phyloP scores from a whole-genome alignment of 108 stramenopile genomes.

The Pseudonitzschia pungens region DNA sequence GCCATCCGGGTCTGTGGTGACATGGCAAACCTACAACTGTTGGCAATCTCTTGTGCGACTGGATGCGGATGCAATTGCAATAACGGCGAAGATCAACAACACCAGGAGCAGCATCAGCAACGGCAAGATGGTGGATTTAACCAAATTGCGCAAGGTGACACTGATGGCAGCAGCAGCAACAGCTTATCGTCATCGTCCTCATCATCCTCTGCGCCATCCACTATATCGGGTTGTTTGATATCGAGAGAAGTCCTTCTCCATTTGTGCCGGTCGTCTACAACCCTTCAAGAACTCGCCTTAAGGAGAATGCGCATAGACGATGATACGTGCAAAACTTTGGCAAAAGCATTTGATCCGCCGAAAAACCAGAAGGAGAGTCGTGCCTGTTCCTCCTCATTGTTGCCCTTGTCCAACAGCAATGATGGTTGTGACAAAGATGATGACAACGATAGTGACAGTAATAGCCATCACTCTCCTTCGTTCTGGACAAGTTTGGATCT shows the following conservation, averaged over 20 bases:
- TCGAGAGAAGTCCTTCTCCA: slow-evolving; percentile 20
- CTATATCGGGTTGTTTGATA: slow-evolving; percentile 13
- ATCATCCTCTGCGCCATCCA: neutral
- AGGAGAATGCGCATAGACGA: slow-evolving; percentile 35
- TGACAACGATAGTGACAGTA: neutral
- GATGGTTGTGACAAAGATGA: neutral
- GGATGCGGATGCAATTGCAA: neutral
- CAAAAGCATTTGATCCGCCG: slow-evolving; percentile 26
- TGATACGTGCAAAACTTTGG: slow-evolving; percentile 30
- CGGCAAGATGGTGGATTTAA: neutral
- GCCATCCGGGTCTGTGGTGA: slow-evolving; percentile 29
- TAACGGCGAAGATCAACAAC: slow-evolving; percentile 1
- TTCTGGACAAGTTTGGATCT: slow-evolving; percentile 41
- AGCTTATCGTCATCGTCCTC: slow-evolving; percentile 8
- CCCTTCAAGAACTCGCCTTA: slow-evolving; percentile 39
- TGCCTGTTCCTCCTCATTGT: neutral
- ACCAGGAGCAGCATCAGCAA: neutral
- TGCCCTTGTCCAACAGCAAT: neutral
- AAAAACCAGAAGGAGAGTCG: neutral
- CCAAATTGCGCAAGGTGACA: neutral
- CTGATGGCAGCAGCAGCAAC: neutral
- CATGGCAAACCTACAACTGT: slow-evolving; percentile 32
- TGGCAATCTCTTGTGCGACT: slow-evolving; percentile 29
- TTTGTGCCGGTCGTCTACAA: slow-evolving; percentile 26
- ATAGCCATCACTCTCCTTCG: slow-evolving; percentile 14